Percentiles rank a stretch among this genome's conserved stretches.
Conservation (phyloP, 805 yeast genomes). For the Isabelozyma rhagii region DNA sequence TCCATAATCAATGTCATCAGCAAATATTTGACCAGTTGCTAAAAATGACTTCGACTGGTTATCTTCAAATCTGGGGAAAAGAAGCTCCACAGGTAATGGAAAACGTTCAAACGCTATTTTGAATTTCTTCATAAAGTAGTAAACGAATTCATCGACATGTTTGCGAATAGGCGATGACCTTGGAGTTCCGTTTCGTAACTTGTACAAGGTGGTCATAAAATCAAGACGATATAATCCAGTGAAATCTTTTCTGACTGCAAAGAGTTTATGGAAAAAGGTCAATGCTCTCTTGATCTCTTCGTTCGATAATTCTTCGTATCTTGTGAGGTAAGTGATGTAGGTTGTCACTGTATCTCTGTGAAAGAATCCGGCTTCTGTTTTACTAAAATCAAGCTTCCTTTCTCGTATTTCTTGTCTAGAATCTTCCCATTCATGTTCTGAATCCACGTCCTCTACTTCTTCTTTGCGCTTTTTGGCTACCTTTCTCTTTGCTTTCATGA, state of each 20-base stretch:
- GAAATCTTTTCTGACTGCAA: slow-evolving; percentile 56
- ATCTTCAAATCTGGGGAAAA: slow-evolving; percentile 59
- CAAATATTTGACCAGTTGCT: slow-evolving; percentile 54
- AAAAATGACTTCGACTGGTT: slow-evolving; percentile 48
- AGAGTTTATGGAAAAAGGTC: slow-evolving; percentile 66
- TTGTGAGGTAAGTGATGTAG: slow-evolving; percentile 57
- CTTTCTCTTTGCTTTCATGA: slow-evolving; percentile 44
- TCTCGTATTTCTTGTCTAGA: slow-evolving; percentile 38
- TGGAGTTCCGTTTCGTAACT: slow-evolving; percentile 46
- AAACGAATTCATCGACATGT: slow-evolving; percentile 63
- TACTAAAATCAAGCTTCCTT: slow-evolving; percentile 43
- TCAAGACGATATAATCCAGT: slow-evolving; percentile 67
- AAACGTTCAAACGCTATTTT: slow-evolving; percentile 42
- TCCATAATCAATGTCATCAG: slow-evolving; percentile 1
- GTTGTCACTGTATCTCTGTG: slow-evolving; percentile 62
- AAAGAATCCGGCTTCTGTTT: slow-evolving; percentile 44
- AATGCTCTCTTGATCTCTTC: slow-evolving; percentile 61
- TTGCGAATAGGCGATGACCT: slow-evolving; percentile 43
- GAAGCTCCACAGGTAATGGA: slow-evolving; percentile 62
- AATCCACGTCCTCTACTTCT: slow-evolving; percentile 17
- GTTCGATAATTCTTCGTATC: slow-evolving; percentile 60
- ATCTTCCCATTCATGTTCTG: slow-evolving; percentile 33
- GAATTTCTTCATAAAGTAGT: slow-evolving; percentile 62
- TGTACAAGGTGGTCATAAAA: slow-evolving; percentile 59
- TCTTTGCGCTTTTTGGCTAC: slow-evolving; percentile 24